phyloP scores from a whole-genome alignment of 306 rosid species.

The Gleditsia sinensis region DNA sequence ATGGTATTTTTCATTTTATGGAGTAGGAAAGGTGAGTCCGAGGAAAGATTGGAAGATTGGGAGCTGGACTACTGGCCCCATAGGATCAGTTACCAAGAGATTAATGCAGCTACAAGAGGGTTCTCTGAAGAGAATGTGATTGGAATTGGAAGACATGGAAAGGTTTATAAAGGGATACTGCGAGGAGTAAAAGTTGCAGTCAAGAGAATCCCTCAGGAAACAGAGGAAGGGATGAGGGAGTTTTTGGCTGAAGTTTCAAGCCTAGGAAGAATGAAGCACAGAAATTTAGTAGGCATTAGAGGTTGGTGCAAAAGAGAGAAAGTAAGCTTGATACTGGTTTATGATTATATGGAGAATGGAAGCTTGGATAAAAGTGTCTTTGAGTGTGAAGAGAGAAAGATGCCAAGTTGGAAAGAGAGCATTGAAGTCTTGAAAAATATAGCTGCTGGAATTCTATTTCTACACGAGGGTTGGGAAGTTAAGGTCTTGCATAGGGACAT shows the following conservation, averaged over 20 bases:
- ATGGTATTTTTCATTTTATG: not conserved
- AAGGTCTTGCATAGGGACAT: conserved; percentile 72
- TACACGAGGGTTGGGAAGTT: conserved; percentile 78
- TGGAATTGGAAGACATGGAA: conserved; percentile 55
- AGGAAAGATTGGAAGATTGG: conserved; percentile 60
- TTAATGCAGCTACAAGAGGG: conserved; percentile 52
- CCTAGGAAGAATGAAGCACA: conserved; percentile 69
- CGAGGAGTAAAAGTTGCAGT: conserved; percentile 65
- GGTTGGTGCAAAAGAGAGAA: conserved; percentile 81
- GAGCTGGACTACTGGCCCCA: conserved; percentile 76
- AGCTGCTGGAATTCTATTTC: conserved; percentile 57
- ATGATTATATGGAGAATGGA: conserved; percentile 73
- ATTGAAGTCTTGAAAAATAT: conserved; percentile 53
- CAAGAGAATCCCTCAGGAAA: conserved; percentile 51
- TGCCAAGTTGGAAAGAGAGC: conserved; percentile 62
- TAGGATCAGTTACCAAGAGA: conserved; percentile 55
- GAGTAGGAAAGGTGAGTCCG: conserved; percentile 19
- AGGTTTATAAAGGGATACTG: conserved; percentile 61
- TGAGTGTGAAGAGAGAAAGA: conserved; percentile 44
- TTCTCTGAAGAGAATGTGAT: conserved; percentile 60
- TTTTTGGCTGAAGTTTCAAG: conserved; percentile 74
- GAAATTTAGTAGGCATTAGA: conserved; percentile 58
- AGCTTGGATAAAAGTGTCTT: conserved; percentile 64
- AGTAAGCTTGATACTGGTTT: conserved; percentile 57
- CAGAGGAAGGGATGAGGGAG: conserved; percentile 59